Conservation (phyloP, 78 protist species). For the Isochrysis galbana region DNA sequence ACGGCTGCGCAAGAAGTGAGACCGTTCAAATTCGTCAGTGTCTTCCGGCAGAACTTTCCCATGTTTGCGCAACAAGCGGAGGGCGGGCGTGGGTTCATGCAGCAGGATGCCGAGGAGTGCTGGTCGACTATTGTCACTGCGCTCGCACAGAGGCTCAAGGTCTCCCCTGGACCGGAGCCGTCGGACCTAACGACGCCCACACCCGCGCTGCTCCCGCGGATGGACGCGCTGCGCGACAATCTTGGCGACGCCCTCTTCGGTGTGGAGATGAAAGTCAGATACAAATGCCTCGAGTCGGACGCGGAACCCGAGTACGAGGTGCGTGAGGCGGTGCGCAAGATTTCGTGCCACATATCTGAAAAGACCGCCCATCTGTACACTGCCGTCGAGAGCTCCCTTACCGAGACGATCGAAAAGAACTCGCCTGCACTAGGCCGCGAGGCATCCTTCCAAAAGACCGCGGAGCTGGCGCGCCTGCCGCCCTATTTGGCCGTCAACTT, state of each 20-base stretch:
- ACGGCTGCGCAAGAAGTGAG: not conserved
- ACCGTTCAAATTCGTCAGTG: not conserved
- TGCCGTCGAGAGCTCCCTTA: constrained; percentile 61
- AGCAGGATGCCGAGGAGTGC: constrained; percentile 63
- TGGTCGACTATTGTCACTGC: not conserved
- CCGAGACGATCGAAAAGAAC: constrained; percentile 59
- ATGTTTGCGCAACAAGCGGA: constrained; percentile 66
- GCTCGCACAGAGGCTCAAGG: not conserved
- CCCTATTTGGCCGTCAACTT: constrained; percentile 73
- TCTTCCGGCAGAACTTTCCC: constrained; percentile 44
- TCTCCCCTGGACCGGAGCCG: not conserved
- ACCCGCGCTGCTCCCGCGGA: not conserved
- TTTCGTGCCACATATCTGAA: constrained; percentile 58
- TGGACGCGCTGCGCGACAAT: not conserved
- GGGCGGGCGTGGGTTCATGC: constrained; percentile 42
- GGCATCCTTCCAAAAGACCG: constrained; percentile 59
- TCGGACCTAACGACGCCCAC: not conserved
- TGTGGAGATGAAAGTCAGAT: not conserved
- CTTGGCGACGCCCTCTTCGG: constrained; percentile 25
- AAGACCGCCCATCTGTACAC: constrained; percentile 7
- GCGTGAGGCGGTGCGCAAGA: constrained; percentile 16
- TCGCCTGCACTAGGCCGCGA: constrained; percentile 56
- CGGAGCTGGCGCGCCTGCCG: constrained; percentile 71
- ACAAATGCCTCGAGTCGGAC: not conserved
- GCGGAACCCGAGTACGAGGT: not conserved